Evolutionary conservation across 2,329 filamentous ascomycete genomes (phyloP), one percentile per base, ranked within the genome.

Genomic region (Beauveria bassiana): DNA sequence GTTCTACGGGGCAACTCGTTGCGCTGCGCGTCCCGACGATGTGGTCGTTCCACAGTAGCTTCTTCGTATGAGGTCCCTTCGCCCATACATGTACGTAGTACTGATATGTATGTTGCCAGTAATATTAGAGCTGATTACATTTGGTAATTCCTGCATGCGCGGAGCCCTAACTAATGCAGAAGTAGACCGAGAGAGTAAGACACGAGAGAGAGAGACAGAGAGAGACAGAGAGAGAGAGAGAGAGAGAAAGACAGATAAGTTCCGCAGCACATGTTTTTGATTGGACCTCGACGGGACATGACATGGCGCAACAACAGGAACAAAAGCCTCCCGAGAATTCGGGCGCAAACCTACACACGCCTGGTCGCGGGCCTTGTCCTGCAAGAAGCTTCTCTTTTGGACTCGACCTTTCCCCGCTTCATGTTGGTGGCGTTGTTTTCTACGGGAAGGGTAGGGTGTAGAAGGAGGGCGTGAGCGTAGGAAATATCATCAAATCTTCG

Each of bases 21-120:
- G 54, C 43, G 28, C 43, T 24, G 45, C 24, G 45, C 24, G 46
- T 59, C 56, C 56, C 56, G 56, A 59, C 46, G 38, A 34, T 59
- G 46, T 59, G 56, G 47, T 59, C 22, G 43, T 6, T 38, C 47
- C 43, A 22, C 22, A 50, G 34, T 28, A 50, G 46, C 22, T 42
- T 24, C 28, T 20, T 57, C 40, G 52, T 55, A 55, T 45, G 40
- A 54, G 34, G 34, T 38, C 34, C 34, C 34, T 12, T 38, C 38
- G 24, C 52, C 26, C 9, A 31, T n/a, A 45, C 45, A 26, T 55
- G 28, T 38, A 38, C 34, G 34, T 12, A 38, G 28, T 31, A 31
- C 24, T 26, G 24, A 26, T 31, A 31, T 8, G 7, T 6, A 16
- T 50, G 16, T 16, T 50, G 46, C 46, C n/a, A 38, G 34, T 38